A percentile compares a stretch with the other conserved stretches of the same genome.
These are phyloP conservation scores for Tetradesmus lagerheimii DNA, from an alignment of 139 green algal species.

Conservation along the genomic window DNA sequence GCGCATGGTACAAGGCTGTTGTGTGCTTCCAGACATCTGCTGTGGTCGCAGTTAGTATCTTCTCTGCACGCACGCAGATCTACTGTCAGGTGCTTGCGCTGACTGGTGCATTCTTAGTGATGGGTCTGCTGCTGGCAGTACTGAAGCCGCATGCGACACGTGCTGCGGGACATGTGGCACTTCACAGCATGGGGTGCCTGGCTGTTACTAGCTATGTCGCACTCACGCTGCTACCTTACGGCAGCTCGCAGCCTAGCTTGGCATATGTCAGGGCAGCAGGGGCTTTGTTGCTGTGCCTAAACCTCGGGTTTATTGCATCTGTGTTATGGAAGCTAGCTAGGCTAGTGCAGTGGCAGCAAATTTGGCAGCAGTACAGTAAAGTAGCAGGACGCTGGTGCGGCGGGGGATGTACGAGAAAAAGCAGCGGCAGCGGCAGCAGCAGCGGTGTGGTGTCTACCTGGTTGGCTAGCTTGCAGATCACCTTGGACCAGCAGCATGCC, in stretches of 20 bases:
- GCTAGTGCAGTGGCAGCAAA: background rate
- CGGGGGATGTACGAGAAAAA: background rate
- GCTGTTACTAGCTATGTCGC: background rate
- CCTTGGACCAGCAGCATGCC: background rate
- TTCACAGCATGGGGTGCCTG: background rate
- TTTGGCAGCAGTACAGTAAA: background rate
- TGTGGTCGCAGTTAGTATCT: background rate
- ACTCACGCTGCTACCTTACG: background rate
- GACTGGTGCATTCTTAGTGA: background rate
- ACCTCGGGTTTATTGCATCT: background rate
- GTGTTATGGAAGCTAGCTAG: background rate
- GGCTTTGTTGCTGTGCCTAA: background rate
- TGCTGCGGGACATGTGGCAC: background rate
- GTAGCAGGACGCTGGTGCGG: background rate
- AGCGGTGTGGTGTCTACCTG: background rate
- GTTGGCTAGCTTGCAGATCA: background rate
- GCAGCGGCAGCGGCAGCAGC: background rate
- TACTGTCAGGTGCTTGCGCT: background rate
- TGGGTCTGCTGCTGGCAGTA: background rate
- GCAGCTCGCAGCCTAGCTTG: background rate
- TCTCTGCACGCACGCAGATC: background rate
- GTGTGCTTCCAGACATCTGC: background rate
- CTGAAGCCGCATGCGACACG: background rate
- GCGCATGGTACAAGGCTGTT: background rate
- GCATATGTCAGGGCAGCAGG: background rate